phyloP scores from a whole-genome alignment of 192 early-diverging fungal genomes.

The Mortierella alpina region DNA sequence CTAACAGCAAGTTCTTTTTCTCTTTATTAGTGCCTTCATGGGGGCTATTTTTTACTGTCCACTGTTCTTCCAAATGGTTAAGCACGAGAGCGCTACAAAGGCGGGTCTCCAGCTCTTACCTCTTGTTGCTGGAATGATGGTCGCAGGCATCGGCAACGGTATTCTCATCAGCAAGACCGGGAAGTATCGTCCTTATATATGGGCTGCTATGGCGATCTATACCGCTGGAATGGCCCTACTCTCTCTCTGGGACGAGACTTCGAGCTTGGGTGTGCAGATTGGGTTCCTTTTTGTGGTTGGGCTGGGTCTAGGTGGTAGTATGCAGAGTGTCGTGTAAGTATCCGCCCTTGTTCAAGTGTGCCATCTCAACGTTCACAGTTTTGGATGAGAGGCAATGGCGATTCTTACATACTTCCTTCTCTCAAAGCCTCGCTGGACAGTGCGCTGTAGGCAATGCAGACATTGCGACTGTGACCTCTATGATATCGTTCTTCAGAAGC shows the following conservation, averaged over 20 bases:
- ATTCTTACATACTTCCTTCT: neutral
- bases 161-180: slow-evolving; percentile 62
- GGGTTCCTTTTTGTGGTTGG: slow-evolving; percentile 78
- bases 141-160: slow-evolving; percentile 74
- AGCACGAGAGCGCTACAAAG: slow-evolving; percentile 61
- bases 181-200: slow-evolving; percentile 62
- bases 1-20: slow-evolving; percentile 25
- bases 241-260: slow-evolving; percentile 59
- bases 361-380: neutral
- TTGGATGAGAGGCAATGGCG: neutral
- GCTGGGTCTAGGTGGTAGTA: slow-evolving; percentile 76
- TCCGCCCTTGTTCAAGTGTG: too few species aligned
- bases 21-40: slow-evolving; percentile 55
- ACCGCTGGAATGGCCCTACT: slow-evolving; percentile 70
- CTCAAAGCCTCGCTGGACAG: slow-evolving; percentile 68
- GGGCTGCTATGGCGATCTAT: slow-evolving; percentile 71
- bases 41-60: slow-evolving; percentile 73
- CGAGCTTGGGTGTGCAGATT: slow-evolving; percentile 62
- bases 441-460: slow-evolving; percentile 67
- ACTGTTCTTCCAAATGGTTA: slow-evolving; percentile 83
- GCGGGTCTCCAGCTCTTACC: slow-evolving; percentile 84
- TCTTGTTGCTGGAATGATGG: slow-evolving; percentile 69
- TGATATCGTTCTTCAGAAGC: slow-evolving; percentile 70
- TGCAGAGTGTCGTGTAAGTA: slow-evolving; percentile 74
- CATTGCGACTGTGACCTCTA: slow-evolving; percentile 74